A percentile compares a stretch with the other conserved stretches of the same genome.
Evolutionary conservation across 495 filamentous ascomycete genomes (phyloP).

Genomic region (Annulohypoxylon bovei): DNA sequence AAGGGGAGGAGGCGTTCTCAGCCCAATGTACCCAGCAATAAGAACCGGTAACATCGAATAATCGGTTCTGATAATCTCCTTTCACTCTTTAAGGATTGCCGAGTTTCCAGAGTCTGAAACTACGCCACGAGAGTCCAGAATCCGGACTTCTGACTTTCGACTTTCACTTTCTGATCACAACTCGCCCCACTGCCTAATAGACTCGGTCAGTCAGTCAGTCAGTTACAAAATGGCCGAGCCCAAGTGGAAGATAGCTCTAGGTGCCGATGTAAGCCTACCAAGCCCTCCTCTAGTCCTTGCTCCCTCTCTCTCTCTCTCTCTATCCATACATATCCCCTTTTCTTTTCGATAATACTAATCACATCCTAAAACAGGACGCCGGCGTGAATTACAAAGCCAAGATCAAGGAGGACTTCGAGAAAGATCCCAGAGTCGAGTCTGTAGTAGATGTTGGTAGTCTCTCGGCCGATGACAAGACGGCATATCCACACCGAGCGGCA

Average conservation of each 20-base stretch:
- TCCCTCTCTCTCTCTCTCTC: background rate
- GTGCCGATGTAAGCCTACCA: constrained; percentile 54
- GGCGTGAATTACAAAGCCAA: constrained; percentile 82
- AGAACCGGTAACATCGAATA: constrained; percentile 25
- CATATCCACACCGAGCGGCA: constrained; percentile 84
- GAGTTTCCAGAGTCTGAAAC: constrained; percentile 5
- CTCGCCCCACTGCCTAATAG: background rate
- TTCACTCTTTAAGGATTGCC: constrained; percentile 14
- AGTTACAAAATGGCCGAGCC: constrained; percentile 48
- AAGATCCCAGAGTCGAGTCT: constrained; percentile 71
- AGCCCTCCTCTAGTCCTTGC: constrained; percentile 40
- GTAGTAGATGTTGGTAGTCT: constrained; percentile 73
- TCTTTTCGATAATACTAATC: constrained; percentile 24
- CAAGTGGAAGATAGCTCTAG: constrained; percentile 59
- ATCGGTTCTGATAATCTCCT: constrained; percentile 3
- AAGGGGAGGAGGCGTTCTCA: background rate
- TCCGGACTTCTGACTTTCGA: constrained; percentile 7
- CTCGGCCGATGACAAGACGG: constrained; percentile 73
- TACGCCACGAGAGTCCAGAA: background rate
- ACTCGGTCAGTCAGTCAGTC: background rate
- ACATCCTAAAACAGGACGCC: constrained; percentile 65
- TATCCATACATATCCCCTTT: background rate
- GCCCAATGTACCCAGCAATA: constrained; percentile 23
- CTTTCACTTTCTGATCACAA: constrained; percentile 4
- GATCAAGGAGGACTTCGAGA: constrained; percentile 76